Evolutionary conservation across 129 eudicot genomes (phyloP), one percentile per base, ranked within the genome.

Genomic region (Flaveria bidentis): DNA sequence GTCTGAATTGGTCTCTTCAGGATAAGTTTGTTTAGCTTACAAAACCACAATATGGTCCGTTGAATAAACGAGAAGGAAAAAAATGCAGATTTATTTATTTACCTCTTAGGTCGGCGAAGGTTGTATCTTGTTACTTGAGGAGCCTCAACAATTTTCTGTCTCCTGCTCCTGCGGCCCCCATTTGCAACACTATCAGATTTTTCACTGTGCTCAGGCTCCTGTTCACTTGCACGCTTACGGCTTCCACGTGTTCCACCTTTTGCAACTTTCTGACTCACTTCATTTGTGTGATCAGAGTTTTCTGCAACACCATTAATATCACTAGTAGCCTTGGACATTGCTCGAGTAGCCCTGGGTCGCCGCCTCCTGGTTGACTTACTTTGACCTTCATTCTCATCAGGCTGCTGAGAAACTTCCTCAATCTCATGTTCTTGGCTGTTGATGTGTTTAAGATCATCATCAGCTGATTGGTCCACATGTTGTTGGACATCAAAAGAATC

Each of bases 71-170:
- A 61, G 9, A 17, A 70, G 45, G 16, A 63, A 7, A 61, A 53
- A 17, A 33, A n/a, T 30, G 22, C 41, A 65, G 20, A 77, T 46
- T 16, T 61, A 36, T 68, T 65, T 36, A 78, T 90, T 83, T 84
- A 88, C 96, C 52, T 83, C 69, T 82, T 88, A 68, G 86, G 78
- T 26, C 81, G 81, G 60, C 99, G 90, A 52, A 95, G 89, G 75
- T 95, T 95, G 86, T 95, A 95, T 7, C 99, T 87, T 26, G 67
- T 80, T 74, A 71, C 96, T 61, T 66, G 82, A 76, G 84, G 85
- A 36, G 73, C 75, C 84, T 28, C 81, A 28, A 72, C 82, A 80
- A 82, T 84, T 73, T 86, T 89, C 57, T 80, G 90, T 56, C 87
- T 83, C 89, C 96, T 85, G 82, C 75, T 93, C 79, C 88, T 84